phyloP scores from a whole-genome alignment of 2,329 filamentous ascomycete genomes.

The Plectosphaerella plurivora region DNA sequence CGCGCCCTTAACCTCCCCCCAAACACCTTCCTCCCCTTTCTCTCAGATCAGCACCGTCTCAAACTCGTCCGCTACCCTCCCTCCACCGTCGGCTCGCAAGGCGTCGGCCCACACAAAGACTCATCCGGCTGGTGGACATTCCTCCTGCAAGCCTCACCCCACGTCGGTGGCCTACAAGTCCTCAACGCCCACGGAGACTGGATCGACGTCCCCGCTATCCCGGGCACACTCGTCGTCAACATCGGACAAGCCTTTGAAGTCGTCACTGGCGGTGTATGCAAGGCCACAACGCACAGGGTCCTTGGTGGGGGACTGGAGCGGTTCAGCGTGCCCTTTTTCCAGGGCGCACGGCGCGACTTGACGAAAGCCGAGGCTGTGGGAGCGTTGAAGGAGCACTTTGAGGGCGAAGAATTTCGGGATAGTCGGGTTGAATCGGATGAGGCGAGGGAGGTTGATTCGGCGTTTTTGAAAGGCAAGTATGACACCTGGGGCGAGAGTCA shows the following conservation, averaged over 20 bases:
- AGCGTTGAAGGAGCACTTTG: slow-evolving; percentile 33
- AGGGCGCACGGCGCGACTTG: slow-evolving; percentile 42
- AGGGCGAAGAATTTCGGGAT: slow-evolving; percentile 2
- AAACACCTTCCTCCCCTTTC: slow-evolving; percentile 45
- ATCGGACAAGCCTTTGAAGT: slow-evolving; percentile 56
- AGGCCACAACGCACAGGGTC: slow-evolving; percentile 46
- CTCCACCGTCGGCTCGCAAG: slow-evolving; percentile 30
- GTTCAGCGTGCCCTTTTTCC: slow-evolving; percentile 42
- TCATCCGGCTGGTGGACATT: slow-evolving; percentile 63
- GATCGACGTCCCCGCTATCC: slow-evolving; percentile 43
- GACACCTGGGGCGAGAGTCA: slow-evolving; percentile 53
- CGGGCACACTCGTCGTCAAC: slow-evolving; percentile 51
- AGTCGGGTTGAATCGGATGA: slow-evolving; percentile 26
- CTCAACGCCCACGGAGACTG: slow-evolving; percentile 42
- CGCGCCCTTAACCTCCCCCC: slow-evolving; percentile 45
- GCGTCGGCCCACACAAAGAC: slow-evolving; percentile 59
- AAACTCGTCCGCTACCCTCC: slow-evolving; percentile 52
- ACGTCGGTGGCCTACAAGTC: slow-evolving; percentile 44
- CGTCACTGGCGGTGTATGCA: slow-evolving; percentile 48
- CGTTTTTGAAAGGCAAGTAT: slow-evolving; percentile 43
- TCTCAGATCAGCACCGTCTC: slow-evolving; percentile 54
- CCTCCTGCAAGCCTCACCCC: slow-evolving; percentile 52
- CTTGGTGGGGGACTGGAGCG: slow-evolving; percentile 26
- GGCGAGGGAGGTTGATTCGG: slow-evolving; percentile 37
- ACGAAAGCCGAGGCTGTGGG: slow-evolving; percentile 37